Conservation (phyloP, 768 basidiomycete genomes). For the Dioszegia hungarica region DNA sequence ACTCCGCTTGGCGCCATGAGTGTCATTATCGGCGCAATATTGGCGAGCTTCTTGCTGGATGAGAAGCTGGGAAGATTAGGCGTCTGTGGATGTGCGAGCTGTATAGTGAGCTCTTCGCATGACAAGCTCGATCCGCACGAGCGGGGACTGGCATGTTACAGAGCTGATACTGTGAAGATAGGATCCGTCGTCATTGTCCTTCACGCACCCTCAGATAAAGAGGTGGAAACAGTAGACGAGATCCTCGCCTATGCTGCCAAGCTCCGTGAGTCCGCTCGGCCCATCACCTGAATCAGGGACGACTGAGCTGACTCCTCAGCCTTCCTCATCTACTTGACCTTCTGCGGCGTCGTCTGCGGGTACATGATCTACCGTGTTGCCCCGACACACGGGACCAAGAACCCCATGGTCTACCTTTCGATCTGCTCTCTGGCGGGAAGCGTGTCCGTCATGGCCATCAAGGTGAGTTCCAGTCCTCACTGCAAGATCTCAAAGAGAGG, state of each 20-base stretch:
- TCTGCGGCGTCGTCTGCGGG: conserved; percentile 71
- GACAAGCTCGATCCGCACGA: too few relatives aligned
- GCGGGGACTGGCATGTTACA: not conserved
- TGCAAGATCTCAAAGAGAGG: not conserved
- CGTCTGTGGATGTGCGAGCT: conserved; percentile 49
- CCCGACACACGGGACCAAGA: conserved; percentile 78
- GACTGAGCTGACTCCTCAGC: conserved; percentile 53
- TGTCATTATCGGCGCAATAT: conserved; percentile 89
- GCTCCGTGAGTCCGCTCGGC: conserved; percentile 60
- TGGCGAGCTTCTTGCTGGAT: conserved; percentile 85
- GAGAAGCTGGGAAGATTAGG: conserved; percentile 94
- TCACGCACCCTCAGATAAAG: conserved; percentile 94
- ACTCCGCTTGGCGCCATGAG: conserved; percentile 95
- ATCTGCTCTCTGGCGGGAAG: conserved; percentile 95
- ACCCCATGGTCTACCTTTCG: conserved; percentile 86
- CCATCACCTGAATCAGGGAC: not conserved
- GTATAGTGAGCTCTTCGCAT: conserved; percentile 38
- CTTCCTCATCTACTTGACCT: conserved; percentile 84
- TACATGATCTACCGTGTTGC: conserved; percentile 82
- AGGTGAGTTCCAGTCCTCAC: conserved; percentile 48
- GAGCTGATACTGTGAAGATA: conserved; percentile 30
- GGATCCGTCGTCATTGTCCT: conserved; percentile 92
- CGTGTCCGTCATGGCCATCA: conserved; percentile 97
- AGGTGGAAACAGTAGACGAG: conserved; percentile 86
- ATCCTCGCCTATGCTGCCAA: conserved; percentile 88